Evolutionary conservation across 2,329 filamentous ascomycete species (phyloP).

Genomic region (Ceratocystis colombiana): DNA sequence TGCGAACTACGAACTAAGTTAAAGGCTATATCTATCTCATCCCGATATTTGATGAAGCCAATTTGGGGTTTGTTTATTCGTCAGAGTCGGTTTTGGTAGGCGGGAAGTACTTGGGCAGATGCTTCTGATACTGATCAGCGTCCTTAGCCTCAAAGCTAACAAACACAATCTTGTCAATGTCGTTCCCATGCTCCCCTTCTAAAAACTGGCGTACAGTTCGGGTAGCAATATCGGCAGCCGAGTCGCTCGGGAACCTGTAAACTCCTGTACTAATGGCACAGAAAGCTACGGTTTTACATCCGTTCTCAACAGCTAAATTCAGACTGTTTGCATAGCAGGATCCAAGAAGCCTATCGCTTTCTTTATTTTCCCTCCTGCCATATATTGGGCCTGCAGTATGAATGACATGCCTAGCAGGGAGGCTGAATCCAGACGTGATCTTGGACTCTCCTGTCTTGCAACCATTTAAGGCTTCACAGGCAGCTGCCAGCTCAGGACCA

Average conservation of each 20-base stretch:
- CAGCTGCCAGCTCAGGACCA: conserved; percentile 49
- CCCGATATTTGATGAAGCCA: no score
- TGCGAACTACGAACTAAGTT: not conserved
- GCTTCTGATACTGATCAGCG: conserved; percentile 56
- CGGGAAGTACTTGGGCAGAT: conserved; percentile 43
- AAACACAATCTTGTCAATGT: conserved; percentile 67
- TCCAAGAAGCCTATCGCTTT: conserved; percentile 41
- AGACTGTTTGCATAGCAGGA: conserved; percentile 63
- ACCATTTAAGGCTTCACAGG: conserved; percentile 39
- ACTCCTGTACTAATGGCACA: conserved; percentile 77
- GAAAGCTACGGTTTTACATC: conserved; percentile 67
- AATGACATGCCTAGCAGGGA: conserved; percentile 72
- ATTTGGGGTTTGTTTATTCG: no score
- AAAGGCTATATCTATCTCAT: no score
- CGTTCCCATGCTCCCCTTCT: conserved; percentile 36
- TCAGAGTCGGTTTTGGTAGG: not conserved
- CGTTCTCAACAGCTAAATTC: conserved; percentile 57
- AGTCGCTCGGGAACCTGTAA: conserved; percentile 70
- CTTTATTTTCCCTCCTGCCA: conserved; percentile 34
- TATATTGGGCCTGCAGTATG: conserved; percentile 87
- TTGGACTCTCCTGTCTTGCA: conserved; percentile 72
- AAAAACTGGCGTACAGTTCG: conserved; percentile 47
- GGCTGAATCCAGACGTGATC: conserved; percentile 65
- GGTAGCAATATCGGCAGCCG: conserved; percentile 64
- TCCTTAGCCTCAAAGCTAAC: conserved; percentile 76